Conservation (phyloP, 108 stramenopile genomes). For the Cyclotella kingstonii region DNA sequence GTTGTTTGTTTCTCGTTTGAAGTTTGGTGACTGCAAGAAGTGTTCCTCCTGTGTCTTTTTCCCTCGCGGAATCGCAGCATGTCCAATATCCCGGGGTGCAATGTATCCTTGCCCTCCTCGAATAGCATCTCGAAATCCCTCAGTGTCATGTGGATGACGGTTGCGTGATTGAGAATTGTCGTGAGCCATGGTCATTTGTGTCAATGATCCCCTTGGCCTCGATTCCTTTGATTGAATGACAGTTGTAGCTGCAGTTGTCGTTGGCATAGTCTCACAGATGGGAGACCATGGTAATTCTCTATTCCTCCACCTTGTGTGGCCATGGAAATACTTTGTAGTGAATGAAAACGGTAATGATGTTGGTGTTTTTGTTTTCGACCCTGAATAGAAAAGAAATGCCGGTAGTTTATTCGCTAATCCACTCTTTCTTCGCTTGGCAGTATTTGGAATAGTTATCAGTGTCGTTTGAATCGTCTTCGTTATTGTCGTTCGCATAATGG, state of each 20-base stretch:
- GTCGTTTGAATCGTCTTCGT: no score
- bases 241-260: neutral
- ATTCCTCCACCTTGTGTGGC: neutral
- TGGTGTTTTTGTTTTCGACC: neutral
- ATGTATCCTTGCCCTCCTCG: slow-evolving; percentile 39
- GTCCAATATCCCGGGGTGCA: neutral
- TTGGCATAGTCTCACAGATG: slow-evolving; percentile 13
- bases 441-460: neutral
- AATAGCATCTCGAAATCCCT: slow-evolving; percentile 38
- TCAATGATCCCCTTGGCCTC: neutral
- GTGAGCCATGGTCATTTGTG: neutral
- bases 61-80: neutral
- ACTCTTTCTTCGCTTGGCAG: slow-evolving; percentile 4
- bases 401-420: no score
- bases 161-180: neutral
- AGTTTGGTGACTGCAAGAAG: neutral
- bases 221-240: neutral
- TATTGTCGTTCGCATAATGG: no score
- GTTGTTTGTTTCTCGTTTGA: neutral
- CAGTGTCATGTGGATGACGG: slow-evolving; percentile 1
- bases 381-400: neutral
- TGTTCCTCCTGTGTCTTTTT: no score
- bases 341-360: neutral
- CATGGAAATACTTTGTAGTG: neutral
- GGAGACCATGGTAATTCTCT: slow-evolving; percentile 35